phyloP scores from a whole-genome alignment of 768 basidiomycete genomes.

The Rossbeevera mucosa region DNA sequence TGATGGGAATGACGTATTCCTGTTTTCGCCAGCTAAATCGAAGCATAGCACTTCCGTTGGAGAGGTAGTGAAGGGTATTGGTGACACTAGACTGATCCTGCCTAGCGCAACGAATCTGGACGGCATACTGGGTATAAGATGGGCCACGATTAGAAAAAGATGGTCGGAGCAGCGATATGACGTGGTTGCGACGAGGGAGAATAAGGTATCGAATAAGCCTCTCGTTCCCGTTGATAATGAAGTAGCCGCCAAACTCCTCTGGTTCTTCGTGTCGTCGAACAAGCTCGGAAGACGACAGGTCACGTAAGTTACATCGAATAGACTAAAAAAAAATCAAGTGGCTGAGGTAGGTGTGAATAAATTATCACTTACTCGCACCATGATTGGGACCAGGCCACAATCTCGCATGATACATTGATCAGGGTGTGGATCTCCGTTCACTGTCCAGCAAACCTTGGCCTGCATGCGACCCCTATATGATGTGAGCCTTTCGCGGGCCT shows the following conservation, averaged over 20 bases:
- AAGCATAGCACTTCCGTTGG: constrained; percentile 94
- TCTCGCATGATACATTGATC: constrained; percentile 70
- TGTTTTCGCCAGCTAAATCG: constrained; percentile 97
- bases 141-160: constrained; percentile 91
- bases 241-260: constrained; percentile 98
- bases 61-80: constrained; percentile 95
- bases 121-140: constrained; percentile 90
- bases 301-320: constrained; percentile 85
- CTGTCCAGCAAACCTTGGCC: constrained; percentile 79
- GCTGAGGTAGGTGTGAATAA: background rate
- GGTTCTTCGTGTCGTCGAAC: constrained; percentile 92
- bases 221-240: constrained; percentile 98
- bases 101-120: constrained; percentile 92
- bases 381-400: constrained; percentile 90
- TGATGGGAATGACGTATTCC: constrained; percentile 97
- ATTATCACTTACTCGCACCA: constrained; percentile 77
- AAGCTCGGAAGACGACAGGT: constrained; percentile 79
- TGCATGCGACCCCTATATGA: constrained; percentile 92
- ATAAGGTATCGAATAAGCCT: constrained; percentile 97
- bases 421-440: constrained; percentile 58
- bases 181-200: constrained; percentile 92
- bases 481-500: constrained; percentile 91
- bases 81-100: constrained; percentile 90
- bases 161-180: constrained; percentile 86
- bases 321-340: constrained; percentile 48